These are phyloP conservation scores for Sporothrix humicola DNA, from an alignment of 2,329 filamentous ascomycete species.

Conservation along the genomic window DNA sequence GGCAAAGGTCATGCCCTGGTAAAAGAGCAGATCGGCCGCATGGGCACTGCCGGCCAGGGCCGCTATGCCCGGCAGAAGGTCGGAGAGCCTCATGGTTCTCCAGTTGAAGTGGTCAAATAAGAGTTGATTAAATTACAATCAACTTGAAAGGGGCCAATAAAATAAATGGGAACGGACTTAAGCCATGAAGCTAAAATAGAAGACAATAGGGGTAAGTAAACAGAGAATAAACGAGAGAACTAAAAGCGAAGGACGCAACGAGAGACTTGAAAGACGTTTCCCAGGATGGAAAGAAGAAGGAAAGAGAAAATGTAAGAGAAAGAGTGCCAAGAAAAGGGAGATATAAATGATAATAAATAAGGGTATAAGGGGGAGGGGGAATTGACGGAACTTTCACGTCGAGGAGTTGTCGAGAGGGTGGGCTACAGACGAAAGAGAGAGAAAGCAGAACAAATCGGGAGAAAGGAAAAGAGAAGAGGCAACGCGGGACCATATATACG, in stretches of 20 bases:
- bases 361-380: neutral
- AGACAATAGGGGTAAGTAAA: neutral
- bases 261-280: conserved; percentile 16
- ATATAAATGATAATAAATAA: neutral
- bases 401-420: neutral
- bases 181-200: neutral
- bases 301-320: neutral
- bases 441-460: neutral
- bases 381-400: conserved; percentile 12
- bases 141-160: no score
- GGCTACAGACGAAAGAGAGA: neutral
- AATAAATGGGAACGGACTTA: neutral
- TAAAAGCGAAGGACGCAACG: conserved; percentile 16
- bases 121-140: neutral
- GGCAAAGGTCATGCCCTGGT: conserved; percentile 39
- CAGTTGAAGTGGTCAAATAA: neutral
- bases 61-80: conserved; percentile 20
- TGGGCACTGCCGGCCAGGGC: conserved; percentile 34
- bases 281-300: neutral
- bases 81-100: conserved; percentile 21
- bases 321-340: neutral
- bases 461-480: neutral
- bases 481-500: conserved; percentile 31
- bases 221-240: neutral
- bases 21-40: conserved; percentile 40